Percentiles rank a stretch among this genome's conserved stretches.
Evolutionary conservation across 78 protist genomes (phyloP).

Genomic region (Creolimax fragrantissima): DNA sequence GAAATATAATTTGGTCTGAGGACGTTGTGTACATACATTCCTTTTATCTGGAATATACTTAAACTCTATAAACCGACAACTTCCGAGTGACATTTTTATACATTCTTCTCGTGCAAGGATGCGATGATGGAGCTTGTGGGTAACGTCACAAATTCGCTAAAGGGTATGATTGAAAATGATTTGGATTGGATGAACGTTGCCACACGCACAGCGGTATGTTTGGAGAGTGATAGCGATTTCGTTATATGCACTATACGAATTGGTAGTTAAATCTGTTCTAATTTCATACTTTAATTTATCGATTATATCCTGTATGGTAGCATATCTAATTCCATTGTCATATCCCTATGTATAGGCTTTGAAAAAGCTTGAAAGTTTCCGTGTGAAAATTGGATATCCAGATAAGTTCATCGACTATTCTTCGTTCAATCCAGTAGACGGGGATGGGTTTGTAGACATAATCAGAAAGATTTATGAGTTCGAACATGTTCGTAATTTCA

Average conservation of each 20-base stretch:
- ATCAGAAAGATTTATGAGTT: background rate
- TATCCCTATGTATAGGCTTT: no score
- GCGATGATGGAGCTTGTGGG: background rate
- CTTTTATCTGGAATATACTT: no score
- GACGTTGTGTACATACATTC: no score
- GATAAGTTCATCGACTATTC: slow-evolving; percentile 1
- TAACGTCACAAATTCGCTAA: background rate
- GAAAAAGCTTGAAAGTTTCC: background rate
- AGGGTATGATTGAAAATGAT: background rate
- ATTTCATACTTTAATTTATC: no score
- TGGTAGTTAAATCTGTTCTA: background rate
- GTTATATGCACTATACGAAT: background rate
- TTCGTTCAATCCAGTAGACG: background rate
- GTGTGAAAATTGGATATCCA: slow-evolving; percentile 1
- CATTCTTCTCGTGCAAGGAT: no score
- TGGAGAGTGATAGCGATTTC: background rate
- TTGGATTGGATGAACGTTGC: background rate
- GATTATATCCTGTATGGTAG: no score
- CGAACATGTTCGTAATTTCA: background rate
- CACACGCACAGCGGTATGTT: background rate
- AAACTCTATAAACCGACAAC: no score
- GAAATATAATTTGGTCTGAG: no score
- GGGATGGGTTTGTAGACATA: background rate
- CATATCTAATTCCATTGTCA: no score
- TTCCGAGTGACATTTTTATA: no score